Base-by-base conservation (phyloP, 2,329 filamentous ascomycete genomes). In the Arthrobotrys pseudoclavata region DNA sequence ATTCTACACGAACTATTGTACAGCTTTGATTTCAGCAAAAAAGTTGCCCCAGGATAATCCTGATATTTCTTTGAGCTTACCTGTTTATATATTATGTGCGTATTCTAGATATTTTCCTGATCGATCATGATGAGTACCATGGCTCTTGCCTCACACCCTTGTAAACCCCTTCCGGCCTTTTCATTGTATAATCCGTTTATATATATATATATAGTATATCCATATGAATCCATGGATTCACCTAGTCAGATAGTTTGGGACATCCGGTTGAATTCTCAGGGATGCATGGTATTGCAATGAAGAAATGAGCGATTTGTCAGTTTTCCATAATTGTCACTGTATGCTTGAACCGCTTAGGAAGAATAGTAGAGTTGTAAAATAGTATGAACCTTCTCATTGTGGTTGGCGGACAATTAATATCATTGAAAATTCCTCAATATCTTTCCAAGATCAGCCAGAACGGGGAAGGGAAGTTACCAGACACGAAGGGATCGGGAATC, bases 401-500 rank as follows among this genome's bases (percentile, higher is more conserved):
- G 47, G 52, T 34, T 34, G 37, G 24, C 40, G 50, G 64, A 34
- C 31, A 60, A 60, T 60, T 40, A 24, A 18, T 57, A 9, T 2
- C 31, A 4, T 34, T 9, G 4, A 4, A 34, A 34, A 9, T 10
- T 10, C 1, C 12, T 34, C 1, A 6, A 9, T 34, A 9, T 34
- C 31, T 5, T 34, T 9, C 7, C 12, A 4, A 34, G 31, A 9
- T n/a, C n/a, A n/a, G 31, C 12, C 1, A 34, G 3, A 34, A 6
- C 31, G 31, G 31, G 31, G 7, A 34, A 29, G n/a, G 5, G 50
- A 34, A 52, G 12, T 31, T 9, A 4, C 18, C 29, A 12, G 22
- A 6, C 20, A 45, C 20, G 18, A 47, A 24, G 26, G n/a, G n/a
- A 7, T 69, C 66, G 66, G 72, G 45, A 76, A 52, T 34, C 22